Evolutionary conservation across 768 basidiomycete genomes (phyloP).

Genomic region (Gyrodon lividus): DNA sequence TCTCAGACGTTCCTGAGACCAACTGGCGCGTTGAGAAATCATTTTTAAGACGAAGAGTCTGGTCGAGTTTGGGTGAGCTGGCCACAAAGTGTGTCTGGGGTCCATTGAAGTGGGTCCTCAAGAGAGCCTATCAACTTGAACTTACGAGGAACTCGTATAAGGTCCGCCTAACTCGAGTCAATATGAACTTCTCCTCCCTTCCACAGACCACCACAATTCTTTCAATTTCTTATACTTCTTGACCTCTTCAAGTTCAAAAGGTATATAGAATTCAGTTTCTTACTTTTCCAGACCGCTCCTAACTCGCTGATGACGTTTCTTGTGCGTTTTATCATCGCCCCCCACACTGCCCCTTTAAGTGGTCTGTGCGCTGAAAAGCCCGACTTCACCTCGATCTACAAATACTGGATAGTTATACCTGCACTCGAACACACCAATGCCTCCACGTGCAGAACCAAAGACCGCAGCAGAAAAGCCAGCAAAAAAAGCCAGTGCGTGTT

Average conservation of each 20-base stretch:
- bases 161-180: slow-evolving; percentile 53
- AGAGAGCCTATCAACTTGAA: slow-evolving; percentile 22
- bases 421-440: slow-evolving; percentile 34
- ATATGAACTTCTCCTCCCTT: slow-evolving; percentile 49
- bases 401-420: slow-evolving; percentile 9
- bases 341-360: slow-evolving; percentile 30
- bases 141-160: slow-evolving; percentile 45
- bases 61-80: slow-evolving; percentile 15
- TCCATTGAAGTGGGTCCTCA: slow-evolving; percentile 22
- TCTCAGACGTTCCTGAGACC: background rate
- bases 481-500: slow-evolving; percentile 53
- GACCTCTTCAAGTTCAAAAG: slow-evolving; percentile 9
- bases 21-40: background rate
- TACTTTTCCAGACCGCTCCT: slow-evolving; percentile 5
- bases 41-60: background rate
- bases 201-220: slow-evolving; percentile 36
- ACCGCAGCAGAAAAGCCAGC: slow-evolving; percentile 44
- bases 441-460: slow-evolving; percentile 43
- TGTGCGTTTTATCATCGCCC: slow-evolving; percentile 2
- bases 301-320: slow-evolving; percentile 4
- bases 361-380: slow-evolving; percentile 26
- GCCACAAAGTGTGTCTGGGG: slow-evolving; percentile 28
- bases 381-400: slow-evolving; percentile 13
- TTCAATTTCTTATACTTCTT: slow-evolving; percentile 11
- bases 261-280: slow-evolving; percentile 5